Base-by-base conservation (phyloP, 345 rosid genomes). In the Pelargonium nanum region DNA sequence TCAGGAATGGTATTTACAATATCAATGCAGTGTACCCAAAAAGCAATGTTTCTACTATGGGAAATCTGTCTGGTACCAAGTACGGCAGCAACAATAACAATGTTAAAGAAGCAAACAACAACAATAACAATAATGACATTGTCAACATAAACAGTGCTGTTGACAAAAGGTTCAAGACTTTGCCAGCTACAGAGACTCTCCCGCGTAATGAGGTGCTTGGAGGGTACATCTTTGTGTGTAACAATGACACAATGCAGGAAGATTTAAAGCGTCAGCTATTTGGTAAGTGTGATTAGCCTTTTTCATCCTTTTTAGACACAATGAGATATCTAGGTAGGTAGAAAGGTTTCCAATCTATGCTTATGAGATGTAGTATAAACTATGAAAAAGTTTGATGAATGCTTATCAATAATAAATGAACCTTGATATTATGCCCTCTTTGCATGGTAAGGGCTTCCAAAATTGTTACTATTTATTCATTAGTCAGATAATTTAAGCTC, bases 221-320 rank as follows among this genome's bases (percentile, higher is more conserved):
- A 56, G 99, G 99, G 2, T 93, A 93, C 74, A 87, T 89, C 74
- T 93, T 93, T 72, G 99, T 93, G 30, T 93, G 99, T 62, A 93
- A 89, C 88, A 89, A 93, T 56, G 99, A 93, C 65, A 93, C 99
- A 6, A 93, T 89, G 99, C 96, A 89, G 84, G 99, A 93, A 65
- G 99, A 93, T 59, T 62, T 93, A 69, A 89, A 93, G 74, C 91
- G 92, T 19, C 87, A 84, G 75, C 88, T 93, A 22, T 93, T 93
- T 74, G 99, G 99, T 93, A 84, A 64, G 23, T 66, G 9, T 9
- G 26, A 0, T 58, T 5, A 58, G 45, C 45, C 22, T 26, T 45
- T 19, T 24, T n/a, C 12, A 2, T 30, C 19, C 12, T 19, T 24
- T 17, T 21, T 28, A 19, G 22, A 51, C 16, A 25, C 21, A 22